Conservation (phyloP, 345 rosid species). For the Excoecaria agallocha region DNA sequence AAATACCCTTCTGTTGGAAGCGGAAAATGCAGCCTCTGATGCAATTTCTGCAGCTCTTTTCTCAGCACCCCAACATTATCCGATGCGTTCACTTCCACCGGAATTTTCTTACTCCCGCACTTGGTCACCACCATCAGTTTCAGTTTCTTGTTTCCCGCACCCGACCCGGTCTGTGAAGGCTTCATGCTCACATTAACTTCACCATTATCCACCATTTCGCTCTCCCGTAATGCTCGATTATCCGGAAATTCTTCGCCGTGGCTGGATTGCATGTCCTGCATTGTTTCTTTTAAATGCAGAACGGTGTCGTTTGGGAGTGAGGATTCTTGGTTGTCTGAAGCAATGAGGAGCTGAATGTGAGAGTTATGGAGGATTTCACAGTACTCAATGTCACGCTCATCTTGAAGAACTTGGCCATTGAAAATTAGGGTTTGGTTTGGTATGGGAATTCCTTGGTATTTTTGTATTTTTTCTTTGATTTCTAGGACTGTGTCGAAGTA, state of each 20-base stretch:
- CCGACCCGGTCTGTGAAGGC: slow-evolving; percentile 31
- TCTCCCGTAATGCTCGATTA: slow-evolving; percentile 24
- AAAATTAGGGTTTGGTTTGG: slow-evolving; percentile 57
- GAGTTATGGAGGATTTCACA: slow-evolving; percentile 61
- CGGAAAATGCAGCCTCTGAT: slow-evolving; percentile 44
- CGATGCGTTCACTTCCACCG: slow-evolving; percentile 55
- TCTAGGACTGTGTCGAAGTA: slow-evolving; percentile 68
- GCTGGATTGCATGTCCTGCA: slow-evolving; percentile 32
- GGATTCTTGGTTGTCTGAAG: slow-evolving; percentile 10
- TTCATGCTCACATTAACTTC: slow-evolving; percentile 32
- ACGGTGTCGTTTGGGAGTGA: slow-evolving; percentile 30
- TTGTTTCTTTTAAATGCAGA: slow-evolving; percentile 40
- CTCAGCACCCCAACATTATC: slow-evolving; percentile 72
- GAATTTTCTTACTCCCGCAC: slow-evolving; percentile 58
- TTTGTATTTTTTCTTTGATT: slow-evolving; percentile 71
- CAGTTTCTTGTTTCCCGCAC: slow-evolving; percentile 40
- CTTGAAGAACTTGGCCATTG: slow-evolving; percentile 61
- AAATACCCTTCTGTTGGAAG: slow-evolving; percentile 77
- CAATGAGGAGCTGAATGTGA: slow-evolving; percentile 49
- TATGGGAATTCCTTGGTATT: slow-evolving; percentile 59
- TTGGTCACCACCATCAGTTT: slow-evolving; percentile 57
- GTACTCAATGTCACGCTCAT: slow-evolving; percentile 52
- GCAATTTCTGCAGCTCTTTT: slow-evolving; percentile 61
- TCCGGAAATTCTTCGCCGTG: slow-evolving; percentile 42
- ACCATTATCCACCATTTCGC: slow-evolving; percentile 31